Percentiles rank a stretch among this genome's conserved stretches.
These are phyloP conservation scores for Lachnellula occidentalis DNA, from an alignment of 2,329 filamentous ascomycete species.

Conservation along the genomic window DNA sequence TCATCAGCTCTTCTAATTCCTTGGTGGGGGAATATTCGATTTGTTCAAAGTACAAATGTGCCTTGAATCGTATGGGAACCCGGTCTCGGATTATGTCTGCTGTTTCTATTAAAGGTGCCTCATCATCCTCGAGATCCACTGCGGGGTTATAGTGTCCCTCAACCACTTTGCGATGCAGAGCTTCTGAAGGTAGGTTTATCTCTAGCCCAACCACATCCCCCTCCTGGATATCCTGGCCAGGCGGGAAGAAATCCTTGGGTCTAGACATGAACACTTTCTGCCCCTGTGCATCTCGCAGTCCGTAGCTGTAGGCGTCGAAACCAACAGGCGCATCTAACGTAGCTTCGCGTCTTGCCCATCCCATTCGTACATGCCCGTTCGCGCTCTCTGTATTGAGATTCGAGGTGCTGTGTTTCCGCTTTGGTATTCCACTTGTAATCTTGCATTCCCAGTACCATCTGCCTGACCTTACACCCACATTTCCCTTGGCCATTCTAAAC, in stretches of 20 bases:
- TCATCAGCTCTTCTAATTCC: constrained; percentile 80
- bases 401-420: constrained; percentile 23
- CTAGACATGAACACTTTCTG: constrained; percentile 92
- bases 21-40: constrained; percentile 85
- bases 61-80: constrained; percentile 90
- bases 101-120: constrained; percentile 44
- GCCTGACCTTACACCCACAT: constrained; percentile 84
- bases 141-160: constrained; percentile 83
- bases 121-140: constrained; percentile 62
- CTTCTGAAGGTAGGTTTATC: constrained; percentile 81
- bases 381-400: constrained; percentile 17
- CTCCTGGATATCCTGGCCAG: constrained; percentile 73
- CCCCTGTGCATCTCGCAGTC: constrained; percentile 80
- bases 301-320: constrained; percentile 91
- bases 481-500: constrained; percentile 85
- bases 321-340: constrained; percentile 79
- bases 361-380: constrained; percentile 68
- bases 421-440: constrained; percentile 69
- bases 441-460: constrained; percentile 93
- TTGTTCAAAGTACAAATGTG: constrained; percentile 89
- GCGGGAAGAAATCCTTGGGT: constrained; percentile 81
- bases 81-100: constrained; percentile 89
- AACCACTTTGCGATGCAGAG: constrained; percentile 82
- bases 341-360: constrained; percentile 77
- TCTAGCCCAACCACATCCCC: constrained; percentile 93